These are phyloP conservation scores for Flaveria ramosissima DNA, from an alignment of 129 eudicot genomes.

Conservation along the genomic window DNA sequence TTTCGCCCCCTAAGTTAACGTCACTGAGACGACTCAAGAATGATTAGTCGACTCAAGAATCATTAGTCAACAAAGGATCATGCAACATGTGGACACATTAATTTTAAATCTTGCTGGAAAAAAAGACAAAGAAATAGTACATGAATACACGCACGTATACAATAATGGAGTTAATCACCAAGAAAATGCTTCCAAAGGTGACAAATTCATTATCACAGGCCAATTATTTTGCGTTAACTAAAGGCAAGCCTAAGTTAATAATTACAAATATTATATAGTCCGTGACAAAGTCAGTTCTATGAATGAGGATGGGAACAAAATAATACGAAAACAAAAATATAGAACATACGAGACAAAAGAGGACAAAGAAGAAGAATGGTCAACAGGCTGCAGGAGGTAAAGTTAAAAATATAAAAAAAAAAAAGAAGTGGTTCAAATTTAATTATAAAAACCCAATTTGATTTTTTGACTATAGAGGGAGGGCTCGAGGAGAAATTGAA, in stretches of 20 bases:
- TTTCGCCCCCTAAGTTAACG: neutral
- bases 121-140: neutral
- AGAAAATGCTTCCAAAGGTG: neutral
- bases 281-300: conserved; percentile 27
- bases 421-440: conserved; percentile 26
- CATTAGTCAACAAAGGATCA: neutral
- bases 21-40: no score
- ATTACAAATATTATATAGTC: neutral
- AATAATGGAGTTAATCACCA: conserved; percentile 10
- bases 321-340: conserved; percentile 7
- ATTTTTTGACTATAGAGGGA: conserved; percentile 46
- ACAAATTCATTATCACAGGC: conserved; percentile 22
- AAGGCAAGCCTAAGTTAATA: neutral
- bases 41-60: neutral
- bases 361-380: conserved; percentile 33
- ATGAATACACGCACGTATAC: neutral
- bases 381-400: conserved; percentile 19
- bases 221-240: conserved; percentile 3
- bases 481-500: conserved; percentile 73
- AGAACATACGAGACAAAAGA: neutral
- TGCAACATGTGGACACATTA: neutral
- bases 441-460: conserved; percentile 24
- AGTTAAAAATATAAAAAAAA: neutral
- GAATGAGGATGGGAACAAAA: conserved; percentile 15
- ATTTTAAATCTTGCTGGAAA: neutral